Base-by-base conservation (phyloP, 257 asterid species). In the Solanum bulbocastanum region DNA sequence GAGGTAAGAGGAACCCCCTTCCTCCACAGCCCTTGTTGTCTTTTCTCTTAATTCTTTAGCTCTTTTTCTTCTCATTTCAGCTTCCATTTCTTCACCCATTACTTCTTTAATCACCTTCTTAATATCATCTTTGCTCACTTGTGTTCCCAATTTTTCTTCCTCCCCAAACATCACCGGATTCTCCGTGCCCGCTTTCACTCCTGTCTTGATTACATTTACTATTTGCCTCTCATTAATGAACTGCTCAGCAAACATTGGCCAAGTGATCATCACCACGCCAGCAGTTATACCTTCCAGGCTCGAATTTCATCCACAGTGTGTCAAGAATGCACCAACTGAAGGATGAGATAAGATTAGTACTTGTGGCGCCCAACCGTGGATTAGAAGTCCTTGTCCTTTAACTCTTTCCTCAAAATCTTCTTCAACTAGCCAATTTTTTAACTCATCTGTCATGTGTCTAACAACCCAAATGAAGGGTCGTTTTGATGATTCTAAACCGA, bases 241-340 rank as follows among this genome's bases (percentile, higher is more conserved):
- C 44, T 92, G 94, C 30, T 92, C 94, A 1, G 90, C 87, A 15
- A 90, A 92, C 85, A 87, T 66, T 1, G 94, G 94, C 92, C 92
- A 91, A 20, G 91, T 89, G 35, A 86, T 74, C 87, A 89, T 30
- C 18, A 83, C 87, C 60, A 89, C 71, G 1, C 90, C 89, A 1
- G 89, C 78, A 3, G 85, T 8, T 13, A 89, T 81, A 37, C 87
- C 90, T 86, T 88, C 90, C 0, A 86, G 36, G 2, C 87, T 81
- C n/a, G 88, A 88, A 62, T 89, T 86, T 89, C 87, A 89, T 30
- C 90, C 90, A 66, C 87, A 86, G 23, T 89, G 90, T 0, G 87
- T 89, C 84, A 89, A 42, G 78, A 89, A 89, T 5, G 81, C 87
- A 10, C 90, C 89, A 0, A 89, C 0, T 8, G 90, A 83, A 14